A percentile compares a stretch with the other conserved stretches of the same genome.
These are phyloP conservation scores for Garcia nutans DNA, from an alignment of 345 rosid species.

Conservation along the genomic window DNA sequence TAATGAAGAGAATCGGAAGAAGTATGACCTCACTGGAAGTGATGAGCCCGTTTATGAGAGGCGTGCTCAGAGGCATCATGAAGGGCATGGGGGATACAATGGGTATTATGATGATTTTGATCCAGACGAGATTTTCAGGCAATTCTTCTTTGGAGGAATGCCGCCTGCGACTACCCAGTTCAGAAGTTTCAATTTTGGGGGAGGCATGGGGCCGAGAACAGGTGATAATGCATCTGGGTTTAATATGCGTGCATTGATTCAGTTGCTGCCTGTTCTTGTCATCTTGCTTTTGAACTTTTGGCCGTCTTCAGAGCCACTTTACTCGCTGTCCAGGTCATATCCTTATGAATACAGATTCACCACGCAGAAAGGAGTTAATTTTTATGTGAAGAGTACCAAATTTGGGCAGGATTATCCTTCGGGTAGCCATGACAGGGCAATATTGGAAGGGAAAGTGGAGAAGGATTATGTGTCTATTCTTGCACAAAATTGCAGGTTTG, in stretches of 20 bases:
- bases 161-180: constrained; percentile 70
- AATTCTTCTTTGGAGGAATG: constrained; percentile 91
- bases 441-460: constrained; percentile 62
- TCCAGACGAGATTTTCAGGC: constrained; percentile 90
- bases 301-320: constrained; percentile 74
- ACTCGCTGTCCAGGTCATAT: constrained; percentile 59
- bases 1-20: constrained; percentile 61
- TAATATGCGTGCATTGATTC: constrained; percentile 60
- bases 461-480: constrained; percentile 70
- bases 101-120: constrained; percentile 79
- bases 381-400: constrained; percentile 67
- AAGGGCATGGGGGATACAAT: constrained; percentile 44
- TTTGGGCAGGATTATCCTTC: constrained; percentile 77
- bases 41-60: constrained; percentile 67
- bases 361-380: constrained; percentile 70
- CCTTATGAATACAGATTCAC: constrained; percentile 78
- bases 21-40: constrained; percentile 70
- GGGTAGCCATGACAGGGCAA: constrained; percentile 43
- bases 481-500: constrained; percentile 76
- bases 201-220: constrained; percentile 56
- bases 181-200: constrained; percentile 63
- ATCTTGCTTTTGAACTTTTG: constrained; percentile 70
- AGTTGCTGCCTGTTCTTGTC: constrained; percentile 72
- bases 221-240: constrained; percentile 61
- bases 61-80: constrained; percentile 40